These are phyloP conservation scores for Acanthamoeba healyi DNA, from an alignment of 208 protist genomes.

Conservation along the genomic window DNA sequence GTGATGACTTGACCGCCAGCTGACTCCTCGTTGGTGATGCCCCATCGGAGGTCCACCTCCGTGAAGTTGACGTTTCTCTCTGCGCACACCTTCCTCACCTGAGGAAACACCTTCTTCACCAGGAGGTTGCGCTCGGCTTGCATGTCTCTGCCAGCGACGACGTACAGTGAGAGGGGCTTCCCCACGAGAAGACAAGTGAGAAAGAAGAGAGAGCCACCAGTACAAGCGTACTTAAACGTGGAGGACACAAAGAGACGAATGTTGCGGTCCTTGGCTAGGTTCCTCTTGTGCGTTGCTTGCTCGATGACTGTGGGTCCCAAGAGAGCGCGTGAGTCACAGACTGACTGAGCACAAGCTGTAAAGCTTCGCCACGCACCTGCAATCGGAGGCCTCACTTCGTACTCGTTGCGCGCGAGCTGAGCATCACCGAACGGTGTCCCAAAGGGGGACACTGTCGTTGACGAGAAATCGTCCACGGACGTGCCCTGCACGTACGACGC, in stretches of 20 bases:
- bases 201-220: background rate
- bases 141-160: conserved; percentile 25
- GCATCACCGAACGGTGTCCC: background rate
- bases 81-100: conserved; percentile 55
- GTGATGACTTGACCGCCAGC: conserved; percentile 51
- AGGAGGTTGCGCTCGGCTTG: conserved; percentile 65
- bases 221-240: conserved; percentile 21
- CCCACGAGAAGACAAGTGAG: no score
- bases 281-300: background rate
- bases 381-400: conserved; percentile 17
- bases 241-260: conserved; percentile 64
- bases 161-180: no score
- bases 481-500: background rate
- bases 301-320: background rate
- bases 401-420: conserved; percentile 1
- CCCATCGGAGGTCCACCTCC: conserved; percentile 69
- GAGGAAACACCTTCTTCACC: conserved; percentile 74
- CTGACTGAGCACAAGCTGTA: no score
- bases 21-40: conserved; percentile 65
- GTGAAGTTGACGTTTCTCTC: conserved; percentile 60
- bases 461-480: background rate
- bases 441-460: background rate
- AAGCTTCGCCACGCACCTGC: no score
- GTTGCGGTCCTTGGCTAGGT: background rate
- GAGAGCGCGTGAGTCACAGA: no score